Evolutionary conservation across 2,329 filamentous ascomycete species (phyloP), one percentile per base, ranked within the genome.

Genomic region (Dothideomycetes sp.): DNA sequence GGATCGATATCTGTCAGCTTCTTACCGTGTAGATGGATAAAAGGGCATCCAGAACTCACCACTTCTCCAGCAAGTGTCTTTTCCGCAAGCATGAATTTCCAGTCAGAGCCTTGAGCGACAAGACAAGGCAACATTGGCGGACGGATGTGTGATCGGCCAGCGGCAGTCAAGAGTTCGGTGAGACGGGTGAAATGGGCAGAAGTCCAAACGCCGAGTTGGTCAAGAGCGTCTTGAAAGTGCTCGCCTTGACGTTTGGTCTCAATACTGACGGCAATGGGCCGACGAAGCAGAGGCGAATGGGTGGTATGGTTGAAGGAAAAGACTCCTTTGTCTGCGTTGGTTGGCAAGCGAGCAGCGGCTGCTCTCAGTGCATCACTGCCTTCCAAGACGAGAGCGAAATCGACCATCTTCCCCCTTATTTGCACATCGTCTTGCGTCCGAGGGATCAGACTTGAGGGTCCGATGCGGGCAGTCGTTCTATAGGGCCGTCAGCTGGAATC

Each of bases 161-260:
- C 22, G 13, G 29, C 29, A 29, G 27, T 33, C 18, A 40, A 27
- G 16, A 40, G 31, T 33, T 33, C 29, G 4, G 19, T 25, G 5
- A 44, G 42, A n/a, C 35, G 28, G 35, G 20, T 32, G 12, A 30
- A 44, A 20, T 44, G 42, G 17, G 42, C 28, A 33, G 34, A 29
- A 23, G 36, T 31, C 35, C 30, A 44, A 30, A 38, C 30, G 22
- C 28, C 29, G 33, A 44, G 24, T 32, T 44, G 30, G 17, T 15
- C n/a, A 32, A 33, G 19, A 19, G 34, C 42, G 11, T 38, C 35
- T 33, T 32, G 16, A 22, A 32, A 31, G 23, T 36, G 33, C 35
- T 44, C 35, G 28, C 42, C 42, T 15, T 39, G 19, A 19, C 31
- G 35, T 38, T 44, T 44, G 18, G 42, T 44, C 30, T 44, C 35